A percentile compares a stretch with the other conserved stretches of the same genome.
Evolutionary conservation across 306 rosid species (phyloP).

Genomic region (Phaseolus lunatus): DNA sequence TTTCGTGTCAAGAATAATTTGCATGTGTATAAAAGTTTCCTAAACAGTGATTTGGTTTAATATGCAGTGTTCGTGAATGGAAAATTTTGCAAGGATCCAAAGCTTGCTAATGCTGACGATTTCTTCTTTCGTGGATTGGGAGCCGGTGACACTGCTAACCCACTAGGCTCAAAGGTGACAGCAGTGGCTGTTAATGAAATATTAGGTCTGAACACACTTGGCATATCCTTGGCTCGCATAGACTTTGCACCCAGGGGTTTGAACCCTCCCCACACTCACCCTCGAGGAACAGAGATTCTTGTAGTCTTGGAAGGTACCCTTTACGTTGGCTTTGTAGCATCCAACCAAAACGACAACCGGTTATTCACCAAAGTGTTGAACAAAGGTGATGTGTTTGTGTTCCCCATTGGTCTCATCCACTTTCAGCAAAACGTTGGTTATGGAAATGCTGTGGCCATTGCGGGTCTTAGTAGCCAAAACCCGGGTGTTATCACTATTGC

Average conservation of each 20-base stretch:
- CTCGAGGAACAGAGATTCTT: slow-evolving; percentile 46
- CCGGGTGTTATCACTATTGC: slow-evolving; percentile 46
- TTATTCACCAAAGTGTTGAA: slow-evolving; percentile 45
- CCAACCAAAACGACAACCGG: slow-evolving; percentile 44
- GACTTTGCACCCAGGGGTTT: slow-evolving; percentile 45
- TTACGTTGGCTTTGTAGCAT: slow-evolving; percentile 39
- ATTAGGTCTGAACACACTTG: slow-evolving; percentile 50
- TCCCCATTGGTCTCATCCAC: slow-evolving; percentile 45
- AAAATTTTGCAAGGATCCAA: slow-evolving; percentile 47
- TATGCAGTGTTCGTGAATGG: slow-evolving; percentile 47
- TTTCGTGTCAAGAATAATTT: background rate
- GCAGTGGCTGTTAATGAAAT: background rate
- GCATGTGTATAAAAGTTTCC: background rate
- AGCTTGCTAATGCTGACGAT: slow-evolving; percentile 35
- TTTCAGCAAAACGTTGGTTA: slow-evolving; percentile 39
- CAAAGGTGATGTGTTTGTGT: slow-evolving; percentile 50
- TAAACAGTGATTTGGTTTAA: background rate
- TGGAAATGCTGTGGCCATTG: slow-evolving; percentile 44
- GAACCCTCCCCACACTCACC: slow-evolving; percentile 52
- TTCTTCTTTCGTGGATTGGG: slow-evolving; percentile 40
- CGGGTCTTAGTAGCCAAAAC: slow-evolving; percentile 50
- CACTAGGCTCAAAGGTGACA: slow-evolving; percentile 47
- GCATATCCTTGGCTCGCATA: slow-evolving; percentile 46
- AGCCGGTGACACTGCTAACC: slow-evolving; percentile 40
- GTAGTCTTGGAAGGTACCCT: slow-evolving; percentile 47